phyloP scores from a whole-genome alignment of 2,329 filamentous ascomycete species.

The Fusarium albosuccineum region DNA sequence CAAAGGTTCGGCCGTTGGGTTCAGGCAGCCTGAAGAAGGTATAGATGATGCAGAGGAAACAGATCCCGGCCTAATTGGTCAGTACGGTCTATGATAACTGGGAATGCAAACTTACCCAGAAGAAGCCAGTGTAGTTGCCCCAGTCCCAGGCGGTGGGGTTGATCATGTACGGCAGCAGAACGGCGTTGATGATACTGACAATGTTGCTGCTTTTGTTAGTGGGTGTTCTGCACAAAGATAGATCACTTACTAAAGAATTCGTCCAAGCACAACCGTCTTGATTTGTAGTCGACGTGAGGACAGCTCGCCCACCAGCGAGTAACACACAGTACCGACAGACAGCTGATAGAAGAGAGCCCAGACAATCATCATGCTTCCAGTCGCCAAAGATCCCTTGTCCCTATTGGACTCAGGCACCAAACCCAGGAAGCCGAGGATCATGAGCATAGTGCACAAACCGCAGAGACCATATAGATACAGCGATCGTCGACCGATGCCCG shows the following conservation, averaged over 20 bases:
- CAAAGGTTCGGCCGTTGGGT: constrained; percentile 83
- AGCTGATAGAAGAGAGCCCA: constrained; percentile 89
- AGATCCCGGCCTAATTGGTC: constrained; percentile 70
- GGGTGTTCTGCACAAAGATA: accelerated
- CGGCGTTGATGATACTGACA: constrained; percentile 82
- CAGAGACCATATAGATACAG: constrained; percentile 84
- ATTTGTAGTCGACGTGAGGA: constrained; percentile 87
- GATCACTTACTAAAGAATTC: constrained; percentile 75
- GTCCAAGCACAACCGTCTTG: constrained; percentile 90
- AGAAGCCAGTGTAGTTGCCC: constrained; percentile 89
- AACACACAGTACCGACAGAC: constrained; percentile 89
- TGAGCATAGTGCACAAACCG: constrained; percentile 79
- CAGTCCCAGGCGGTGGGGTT: constrained; percentile 90
- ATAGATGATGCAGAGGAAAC: constrained; percentile 84
- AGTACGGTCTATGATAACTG: constrained; percentile 6
- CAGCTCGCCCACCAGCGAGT: constrained; percentile 87
- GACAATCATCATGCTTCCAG: constrained; percentile 84
- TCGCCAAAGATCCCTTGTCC: constrained; percentile 76
- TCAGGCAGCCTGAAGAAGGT: constrained; percentile 73
- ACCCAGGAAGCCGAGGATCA: constrained; percentile 87
- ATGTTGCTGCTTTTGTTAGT: constrained; percentile 70
- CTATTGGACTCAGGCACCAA: constrained; percentile 74
- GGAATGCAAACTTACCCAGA: constrained; percentile 70
- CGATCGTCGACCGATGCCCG: constrained; percentile 79
- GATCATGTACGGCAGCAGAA: constrained; percentile 92